Conservation (phyloP, 805 yeast genomes). For the Candida maesae region DNA sequence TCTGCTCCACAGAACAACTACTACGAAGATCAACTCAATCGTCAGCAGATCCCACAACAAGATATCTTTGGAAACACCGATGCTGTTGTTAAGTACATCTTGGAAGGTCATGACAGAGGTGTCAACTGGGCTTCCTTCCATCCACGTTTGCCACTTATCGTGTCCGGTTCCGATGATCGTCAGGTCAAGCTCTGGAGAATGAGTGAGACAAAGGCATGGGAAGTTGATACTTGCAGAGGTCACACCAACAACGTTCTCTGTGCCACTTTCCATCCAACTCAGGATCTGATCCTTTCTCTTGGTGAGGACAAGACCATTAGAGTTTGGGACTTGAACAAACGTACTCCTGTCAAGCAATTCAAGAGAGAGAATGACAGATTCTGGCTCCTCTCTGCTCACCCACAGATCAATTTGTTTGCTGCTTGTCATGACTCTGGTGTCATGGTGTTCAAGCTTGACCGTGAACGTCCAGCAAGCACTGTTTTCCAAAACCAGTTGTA, state of each 20-base stretch:
- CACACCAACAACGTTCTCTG: constrained; percentile 91
- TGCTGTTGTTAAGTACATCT: constrained; percentile 89
- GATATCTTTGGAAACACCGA: constrained; percentile 94
- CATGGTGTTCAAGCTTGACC: constrained; percentile 94
- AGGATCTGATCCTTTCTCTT: constrained; percentile 87
- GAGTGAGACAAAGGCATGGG: constrained; percentile 98
- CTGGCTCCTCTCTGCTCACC: constrained; percentile 90
- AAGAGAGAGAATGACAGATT: constrained; percentile 91
- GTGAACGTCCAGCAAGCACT: constrained; percentile 94
- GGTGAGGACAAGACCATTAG: constrained; percentile 95
- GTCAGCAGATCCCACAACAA: constrained; percentile 72
- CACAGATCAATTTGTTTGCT: constrained; percentile 87
- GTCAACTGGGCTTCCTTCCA: constrained; percentile 99
- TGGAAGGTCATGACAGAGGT: constrained; percentile 98
- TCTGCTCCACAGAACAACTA: constrained; percentile 66
- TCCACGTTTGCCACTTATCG: constrained; percentile 91
- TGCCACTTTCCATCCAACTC: constrained; percentile 88
- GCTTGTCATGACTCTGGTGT: constrained; percentile 97
- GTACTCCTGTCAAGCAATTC: constrained; percentile 91
- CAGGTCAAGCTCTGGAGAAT: constrained; percentile 95
- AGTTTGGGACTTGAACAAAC: constrained; percentile 93
- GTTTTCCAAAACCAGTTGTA: constrained; percentile 67
- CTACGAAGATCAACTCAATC: constrained; percentile 40
- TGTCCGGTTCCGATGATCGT: constrained; percentile 95
- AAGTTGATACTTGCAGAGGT: constrained; percentile 97